phyloP scores from a whole-genome alignment of 148 eudicot genomes.

The Spergularia bocconei region DNA sequence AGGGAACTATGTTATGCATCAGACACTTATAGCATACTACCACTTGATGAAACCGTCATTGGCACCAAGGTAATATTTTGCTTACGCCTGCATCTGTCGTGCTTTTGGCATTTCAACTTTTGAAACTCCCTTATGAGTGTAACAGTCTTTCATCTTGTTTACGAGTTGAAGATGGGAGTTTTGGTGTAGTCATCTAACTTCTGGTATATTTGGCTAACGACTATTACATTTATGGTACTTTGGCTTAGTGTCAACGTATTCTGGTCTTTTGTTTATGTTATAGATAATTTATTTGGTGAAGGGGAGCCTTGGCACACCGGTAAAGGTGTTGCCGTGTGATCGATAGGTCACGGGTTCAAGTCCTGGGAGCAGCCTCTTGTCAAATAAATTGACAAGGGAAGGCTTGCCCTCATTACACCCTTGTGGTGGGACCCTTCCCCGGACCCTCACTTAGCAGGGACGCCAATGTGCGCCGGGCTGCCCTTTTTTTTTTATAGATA shows the following conservation, averaged over 20 bases:
- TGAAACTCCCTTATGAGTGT: neutral
- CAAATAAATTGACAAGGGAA: no score
- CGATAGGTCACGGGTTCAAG: no score
- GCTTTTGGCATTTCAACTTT: neutral
- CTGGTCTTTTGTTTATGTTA: neutral
- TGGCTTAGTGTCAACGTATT: neutral
- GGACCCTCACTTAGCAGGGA: no score
- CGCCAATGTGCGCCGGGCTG: no score
- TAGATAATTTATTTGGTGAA: no score
- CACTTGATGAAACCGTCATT: constrained; percentile 81
- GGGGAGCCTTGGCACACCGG: no score
- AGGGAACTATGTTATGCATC: constrained; percentile 84
- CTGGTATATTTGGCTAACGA: neutral
- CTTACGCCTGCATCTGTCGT: neutral
- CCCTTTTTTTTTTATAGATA: no score
- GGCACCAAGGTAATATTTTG: constrained; percentile 69
- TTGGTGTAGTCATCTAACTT: neutral
- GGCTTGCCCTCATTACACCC: no score
- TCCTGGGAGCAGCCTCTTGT: no score
- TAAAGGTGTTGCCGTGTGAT: no score
- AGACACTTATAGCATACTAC: constrained; percentile 67
- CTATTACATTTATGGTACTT: neutral
- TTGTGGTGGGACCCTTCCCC: no score
- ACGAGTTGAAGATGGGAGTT: neutral
- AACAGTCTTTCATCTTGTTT: neutral